phyloP scores from a whole-genome alignment of 2,329 filamentous ascomycete species.

The Sporothrix globosa region DNA sequence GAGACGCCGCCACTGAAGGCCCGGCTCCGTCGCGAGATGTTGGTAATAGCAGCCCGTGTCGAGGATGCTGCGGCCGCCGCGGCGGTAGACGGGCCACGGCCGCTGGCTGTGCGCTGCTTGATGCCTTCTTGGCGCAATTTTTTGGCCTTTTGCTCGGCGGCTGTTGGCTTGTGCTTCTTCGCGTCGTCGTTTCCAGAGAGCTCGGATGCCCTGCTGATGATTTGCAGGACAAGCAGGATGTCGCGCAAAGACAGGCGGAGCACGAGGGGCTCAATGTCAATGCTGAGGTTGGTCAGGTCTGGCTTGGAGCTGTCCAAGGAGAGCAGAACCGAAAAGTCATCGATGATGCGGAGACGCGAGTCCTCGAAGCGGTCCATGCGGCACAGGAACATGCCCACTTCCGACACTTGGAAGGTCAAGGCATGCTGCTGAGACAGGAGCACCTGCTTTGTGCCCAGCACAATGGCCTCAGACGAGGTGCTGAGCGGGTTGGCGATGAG shows the following conservation, averaged over 20 bases:
- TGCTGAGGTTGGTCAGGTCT: constrained; percentile 74
- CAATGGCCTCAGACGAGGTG: constrained; percentile 90
- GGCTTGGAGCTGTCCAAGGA: constrained; percentile 73
- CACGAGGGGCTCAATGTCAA: constrained; percentile 89
- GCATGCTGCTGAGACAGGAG: constrained; percentile 92
- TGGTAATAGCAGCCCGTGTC: constrained; percentile 7
- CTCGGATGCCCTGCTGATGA: constrained; percentile 86
- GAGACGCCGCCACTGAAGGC: constrained; percentile 8
- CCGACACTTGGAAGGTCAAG: constrained; percentile 86
- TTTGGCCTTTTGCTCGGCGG: constrained; percentile 59
- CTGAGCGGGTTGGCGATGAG: constrained; percentile 93
- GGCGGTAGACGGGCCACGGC: constrained; percentile 58
- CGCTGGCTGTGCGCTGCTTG: constrained; percentile 61
- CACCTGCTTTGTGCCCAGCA: constrained; percentile 90
- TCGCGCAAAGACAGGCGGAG: constrained; percentile 88
- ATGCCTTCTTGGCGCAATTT: constrained; percentile 55
- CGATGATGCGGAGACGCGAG: constrained; percentile 84
- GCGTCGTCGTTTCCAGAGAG: constrained; percentile 66
- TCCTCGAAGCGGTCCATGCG: constrained; percentile 98
- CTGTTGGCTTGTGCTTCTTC: constrained; percentile 50
- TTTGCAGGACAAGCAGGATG: constrained; percentile 91
- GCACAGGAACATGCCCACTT: constrained; percentile 97
- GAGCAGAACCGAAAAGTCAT: constrained; percentile 91
- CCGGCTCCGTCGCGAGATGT: neutral
- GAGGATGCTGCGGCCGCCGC: constrained; percentile 39